A percentile compares a stretch with the other conserved stretches of the same genome.
Conservation (phyloP, 1,139 yeast genomes). For the Saccharomycopsis hybrid region DNA sequence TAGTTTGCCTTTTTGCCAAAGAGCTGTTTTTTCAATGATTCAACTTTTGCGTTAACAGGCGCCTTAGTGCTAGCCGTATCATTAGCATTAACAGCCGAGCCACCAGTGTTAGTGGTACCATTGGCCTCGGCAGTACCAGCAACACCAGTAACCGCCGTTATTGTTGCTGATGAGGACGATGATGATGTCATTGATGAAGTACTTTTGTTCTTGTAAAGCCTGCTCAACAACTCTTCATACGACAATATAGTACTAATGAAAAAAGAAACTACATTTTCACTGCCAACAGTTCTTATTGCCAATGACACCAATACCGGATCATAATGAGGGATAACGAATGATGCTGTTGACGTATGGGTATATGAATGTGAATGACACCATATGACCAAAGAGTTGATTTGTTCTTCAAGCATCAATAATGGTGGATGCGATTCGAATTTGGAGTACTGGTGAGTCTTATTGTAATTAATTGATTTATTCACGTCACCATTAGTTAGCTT, state of each 20-base stretch:
- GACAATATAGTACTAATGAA: background rate
- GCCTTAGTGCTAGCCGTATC: background rate
- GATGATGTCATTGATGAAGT: background rate
- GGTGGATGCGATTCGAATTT: constrained; percentile 1
- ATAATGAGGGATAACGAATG: constrained; percentile 7
- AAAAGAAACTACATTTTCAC: background rate
- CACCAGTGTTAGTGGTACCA: no score
- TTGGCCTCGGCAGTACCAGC: no score
- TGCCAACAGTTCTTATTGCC: background rate
- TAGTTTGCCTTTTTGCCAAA: background rate
- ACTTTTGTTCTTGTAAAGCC: background rate
- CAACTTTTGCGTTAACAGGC: background rate
- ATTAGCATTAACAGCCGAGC: no score
- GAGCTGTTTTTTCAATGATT: background rate
- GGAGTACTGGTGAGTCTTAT: background rate
- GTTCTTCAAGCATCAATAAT: constrained; percentile 8
- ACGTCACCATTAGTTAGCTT: constrained; percentile 6
- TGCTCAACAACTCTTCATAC: background rate
- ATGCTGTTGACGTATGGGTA: background rate
- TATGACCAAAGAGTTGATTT: constrained; percentile 11
- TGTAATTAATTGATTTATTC: background rate
- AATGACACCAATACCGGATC: constrained; percentile 10
- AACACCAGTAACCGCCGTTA: background rate
- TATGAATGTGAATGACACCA: constrained; percentile 12
- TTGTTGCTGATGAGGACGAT: background rate